Evolutionary conservation across 345 rosid species (phyloP).

Genomic region (Chamaenerion angustifolium): DNA sequence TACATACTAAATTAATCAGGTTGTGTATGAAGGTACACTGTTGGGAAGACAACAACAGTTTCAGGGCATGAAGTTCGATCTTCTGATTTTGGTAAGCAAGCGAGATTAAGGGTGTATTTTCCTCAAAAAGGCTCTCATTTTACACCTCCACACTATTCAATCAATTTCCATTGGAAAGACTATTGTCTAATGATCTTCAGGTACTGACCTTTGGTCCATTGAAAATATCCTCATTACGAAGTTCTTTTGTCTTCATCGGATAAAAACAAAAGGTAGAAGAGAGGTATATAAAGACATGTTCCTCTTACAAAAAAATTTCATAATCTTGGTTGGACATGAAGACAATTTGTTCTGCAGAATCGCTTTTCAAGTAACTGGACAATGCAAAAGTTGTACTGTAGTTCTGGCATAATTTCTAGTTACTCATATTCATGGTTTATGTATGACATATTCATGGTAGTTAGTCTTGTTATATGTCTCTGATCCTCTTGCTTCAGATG

Average conservation of each 20-base stretch:
- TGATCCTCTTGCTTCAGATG: no score
- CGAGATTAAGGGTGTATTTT: constrained; percentile 85
- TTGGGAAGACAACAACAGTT: constrained; percentile 92
- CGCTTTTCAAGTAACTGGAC: no score
- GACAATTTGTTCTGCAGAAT: constrained; percentile 2
- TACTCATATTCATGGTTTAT: no score
- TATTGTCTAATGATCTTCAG: constrained; percentile 99
- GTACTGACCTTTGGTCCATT: constrained; percentile 22
- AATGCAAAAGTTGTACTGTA: no score
- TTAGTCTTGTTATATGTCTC: no score
- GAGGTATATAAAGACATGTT: constrained; percentile 40
- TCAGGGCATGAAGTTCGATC: constrained; percentile 87
- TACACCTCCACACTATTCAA: constrained; percentile 88
- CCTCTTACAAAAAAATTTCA: constrained; percentile 1
- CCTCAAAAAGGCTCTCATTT: constrained; percentile 75
- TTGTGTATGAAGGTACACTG: constrained; percentile 33
- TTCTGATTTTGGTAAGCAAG: constrained; percentile 85
- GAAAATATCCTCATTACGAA: constrained; percentile 97
- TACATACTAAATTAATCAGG: no score
- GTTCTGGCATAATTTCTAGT: no score
- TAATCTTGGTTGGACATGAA: background rate
- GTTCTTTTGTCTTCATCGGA: constrained; percentile 79
- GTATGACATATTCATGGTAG: no score
- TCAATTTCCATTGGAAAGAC: constrained; percentile 90
- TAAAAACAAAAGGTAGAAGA: constrained; percentile 54